Evolutionary conservation across 495 filamentous ascomycete genomes (phyloP).

Genomic region (Lasiosphaeria miniovina): DNA sequence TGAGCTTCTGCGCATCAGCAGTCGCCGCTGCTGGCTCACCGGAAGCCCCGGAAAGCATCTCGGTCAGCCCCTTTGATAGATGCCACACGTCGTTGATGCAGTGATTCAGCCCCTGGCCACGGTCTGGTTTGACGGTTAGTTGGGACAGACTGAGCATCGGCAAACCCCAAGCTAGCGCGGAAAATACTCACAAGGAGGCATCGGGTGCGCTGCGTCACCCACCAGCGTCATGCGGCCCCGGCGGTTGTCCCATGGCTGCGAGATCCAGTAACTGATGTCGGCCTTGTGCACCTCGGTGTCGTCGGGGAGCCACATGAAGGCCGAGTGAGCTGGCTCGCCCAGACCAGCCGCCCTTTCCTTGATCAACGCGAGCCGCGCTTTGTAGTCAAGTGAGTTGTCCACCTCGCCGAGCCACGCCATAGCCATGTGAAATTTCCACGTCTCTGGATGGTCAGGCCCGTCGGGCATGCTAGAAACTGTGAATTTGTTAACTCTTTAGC

Average conservation of each 20-base stretch:
- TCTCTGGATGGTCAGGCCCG: not conserved
- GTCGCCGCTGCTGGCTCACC: not conserved
- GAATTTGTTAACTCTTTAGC: too few relatives aligned
- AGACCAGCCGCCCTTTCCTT: conserved; percentile 1
- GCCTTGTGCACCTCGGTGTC: conserved; percentile 3
- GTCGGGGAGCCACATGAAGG: conserved; percentile 2
- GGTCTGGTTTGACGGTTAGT: not conserved
- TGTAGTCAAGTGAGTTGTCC: not conserved
- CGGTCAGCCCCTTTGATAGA: not conserved
- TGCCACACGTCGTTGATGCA: conserved; percentile 4
- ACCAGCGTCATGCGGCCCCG: conserved; percentile 1
- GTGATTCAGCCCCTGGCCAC: conserved; percentile 1
- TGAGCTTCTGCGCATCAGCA: not conserved
- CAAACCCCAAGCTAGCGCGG: not conserved
- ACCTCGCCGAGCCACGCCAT: not conserved
- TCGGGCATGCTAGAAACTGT: not conserved
- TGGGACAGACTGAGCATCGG: not conserved
- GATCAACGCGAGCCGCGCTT: conserved; percentile 1
- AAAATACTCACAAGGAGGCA: conserved; percentile 3
- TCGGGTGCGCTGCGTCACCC: conserved; percentile 1
- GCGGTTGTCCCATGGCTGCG: conserved; percentile 4
- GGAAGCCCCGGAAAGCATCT: not conserved
- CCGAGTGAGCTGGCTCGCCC: conserved; percentile 3
- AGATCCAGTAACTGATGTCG: conserved; percentile 6
- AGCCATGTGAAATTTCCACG: not conserved